Base-by-base conservation (phyloP, 2,329 filamentous ascomycete genomes). In the Colletotrichum sp. region DNA sequence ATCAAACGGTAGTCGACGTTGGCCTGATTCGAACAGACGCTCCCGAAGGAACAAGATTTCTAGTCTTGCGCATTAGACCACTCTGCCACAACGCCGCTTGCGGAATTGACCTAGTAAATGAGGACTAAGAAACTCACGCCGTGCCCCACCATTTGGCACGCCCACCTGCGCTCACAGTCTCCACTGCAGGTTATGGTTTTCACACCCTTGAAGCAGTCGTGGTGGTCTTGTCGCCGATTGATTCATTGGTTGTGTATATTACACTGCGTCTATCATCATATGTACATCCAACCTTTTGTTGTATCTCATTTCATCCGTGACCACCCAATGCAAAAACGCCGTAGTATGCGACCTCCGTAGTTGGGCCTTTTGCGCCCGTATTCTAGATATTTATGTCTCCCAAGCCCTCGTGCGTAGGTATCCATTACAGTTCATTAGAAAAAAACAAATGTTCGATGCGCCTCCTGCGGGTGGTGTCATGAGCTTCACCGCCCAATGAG, bases 21-120 rank as follows among this genome's bases (percentile, higher is more conserved):
- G 73, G 73, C 73, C 73, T 75, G 73, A 75, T 75, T 75, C 69
- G 69, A 73, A 73, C 70, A 73, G 72, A 75, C 68, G 72, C 72
- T 75, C 72, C 72, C 72, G 72, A 75, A 72, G 72, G 72, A 72
- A 75, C 68, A 75, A 75, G 69, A 72, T 75, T 75, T 75, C 72
- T 75, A 75, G 72, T 72, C 72, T 72, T 75, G 72, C 72, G 72
- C 72, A 75, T 75, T 75, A 75, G 72, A 75, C 72, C 72, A 75
- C 72, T 75, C 72, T 75, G 72, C 72, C 72, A 75, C 72, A 75
- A 75, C 72, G 72, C 72, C 72, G 15, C 1, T 57, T 36, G 7
- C 5, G 13, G 1, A 2, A 7, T 16, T 5, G 1, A 3, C 0
- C 6, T 0, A 5, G 6, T 36, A 7, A 36, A 7, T 16, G 34